Conservation (phyloP, 192 early-diverging fungal genomes). For the Coemansia aciculifera region DNA sequence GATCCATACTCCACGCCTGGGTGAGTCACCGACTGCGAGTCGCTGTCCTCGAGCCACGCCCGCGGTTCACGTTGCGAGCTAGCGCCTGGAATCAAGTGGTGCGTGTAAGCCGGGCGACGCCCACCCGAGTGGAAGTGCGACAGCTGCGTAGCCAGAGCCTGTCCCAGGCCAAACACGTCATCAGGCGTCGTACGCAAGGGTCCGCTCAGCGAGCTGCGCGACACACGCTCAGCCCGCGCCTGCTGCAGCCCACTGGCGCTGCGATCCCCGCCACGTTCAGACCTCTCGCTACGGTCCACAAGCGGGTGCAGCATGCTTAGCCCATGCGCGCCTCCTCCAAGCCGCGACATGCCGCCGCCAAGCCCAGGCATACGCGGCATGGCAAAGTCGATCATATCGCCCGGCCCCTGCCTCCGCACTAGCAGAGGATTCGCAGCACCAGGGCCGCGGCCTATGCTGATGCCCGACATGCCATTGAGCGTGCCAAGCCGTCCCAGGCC, state of each 20-base stretch:
- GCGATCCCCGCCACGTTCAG: constrained; percentile 13
- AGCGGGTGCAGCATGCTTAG: constrained; percentile 47
- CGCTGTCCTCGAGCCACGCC: neutral
- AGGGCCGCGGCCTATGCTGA: constrained; percentile 4
- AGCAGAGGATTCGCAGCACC: neutral
- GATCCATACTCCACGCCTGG: neutral
- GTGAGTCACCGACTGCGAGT: neutral
- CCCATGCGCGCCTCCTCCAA: constrained; percentile 7
- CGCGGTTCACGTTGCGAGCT: constrained; percentile 15
- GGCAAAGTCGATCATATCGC: constrained; percentile 16
- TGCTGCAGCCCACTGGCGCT: constrained; percentile 29
- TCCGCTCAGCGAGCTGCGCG: constrained; percentile 28
- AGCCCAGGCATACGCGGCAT: constrained; percentile 32
- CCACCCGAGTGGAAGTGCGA: constrained; percentile 35
- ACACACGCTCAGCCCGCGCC: constrained; percentile 46
- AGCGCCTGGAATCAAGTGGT: constrained; percentile 25
- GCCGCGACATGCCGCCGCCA: constrained; percentile 14
- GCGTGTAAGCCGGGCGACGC: constrained; percentile 39
- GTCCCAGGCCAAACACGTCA: constrained; percentile 43
- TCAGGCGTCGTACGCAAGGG: constrained; percentile 31
- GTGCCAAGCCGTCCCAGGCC: constrained; percentile 11
- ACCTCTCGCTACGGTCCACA: constrained; percentile 21
- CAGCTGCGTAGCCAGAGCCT: constrained; percentile 35
- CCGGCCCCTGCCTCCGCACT: constrained; percentile 17
- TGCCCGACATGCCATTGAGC: constrained; percentile 26